These are phyloP conservation scores for Hyphopichia homilentoma DNA, from an alignment of 805 yeast genomes.

Conservation along the genomic window DNA sequence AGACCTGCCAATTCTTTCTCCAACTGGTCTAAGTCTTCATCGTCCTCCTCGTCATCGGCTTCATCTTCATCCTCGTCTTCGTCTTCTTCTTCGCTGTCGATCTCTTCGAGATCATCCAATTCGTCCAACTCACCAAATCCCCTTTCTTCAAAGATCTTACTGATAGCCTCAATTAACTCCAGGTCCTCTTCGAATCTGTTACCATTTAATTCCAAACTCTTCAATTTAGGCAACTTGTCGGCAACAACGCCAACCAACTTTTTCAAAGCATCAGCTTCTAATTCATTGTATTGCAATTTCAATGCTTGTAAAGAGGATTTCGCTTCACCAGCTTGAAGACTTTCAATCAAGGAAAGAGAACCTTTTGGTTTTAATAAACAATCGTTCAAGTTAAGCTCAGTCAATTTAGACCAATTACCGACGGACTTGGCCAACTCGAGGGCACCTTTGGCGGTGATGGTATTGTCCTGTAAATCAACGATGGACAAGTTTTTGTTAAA, in stretches of 20 bases:
- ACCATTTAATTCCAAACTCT: constrained; percentile 82
- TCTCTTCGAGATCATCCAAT: constrained; percentile 90
- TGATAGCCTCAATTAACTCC: constrained; percentile 58
- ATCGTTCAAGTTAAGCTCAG: constrained; percentile 84
- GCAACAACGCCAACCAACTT: constrained; percentile 52
- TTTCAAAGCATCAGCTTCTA: constrained; percentile 62
- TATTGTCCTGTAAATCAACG: constrained; percentile 91
- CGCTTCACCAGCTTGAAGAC: constrained; percentile 33
- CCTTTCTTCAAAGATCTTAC: constrained; percentile 60
- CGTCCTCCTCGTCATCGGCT: constrained; percentile 44
- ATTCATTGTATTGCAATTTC: constrained; percentile 85
- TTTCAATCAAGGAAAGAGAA: constrained; percentile 50
- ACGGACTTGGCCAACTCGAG: constrained; percentile 43
- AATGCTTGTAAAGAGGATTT: constrained; percentile 50
- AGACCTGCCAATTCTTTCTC: constrained; percentile 48
- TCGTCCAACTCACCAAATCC: constrained; percentile 87
- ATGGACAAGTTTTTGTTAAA: constrained; percentile 56
- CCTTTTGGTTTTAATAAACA: constrained; percentile 83
- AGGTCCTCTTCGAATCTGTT: constrained; percentile 90
- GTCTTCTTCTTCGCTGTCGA: constrained; percentile 65
- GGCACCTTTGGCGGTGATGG: constrained; percentile 76
- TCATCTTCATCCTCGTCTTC: constrained; percentile 57
- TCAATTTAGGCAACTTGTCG: constrained; percentile 56
- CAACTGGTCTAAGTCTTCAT: constrained; percentile 44
- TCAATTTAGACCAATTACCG: constrained; percentile 59